Conservation (phyloP, 805 yeast species). For the Komagataella pastoris region DNA sequence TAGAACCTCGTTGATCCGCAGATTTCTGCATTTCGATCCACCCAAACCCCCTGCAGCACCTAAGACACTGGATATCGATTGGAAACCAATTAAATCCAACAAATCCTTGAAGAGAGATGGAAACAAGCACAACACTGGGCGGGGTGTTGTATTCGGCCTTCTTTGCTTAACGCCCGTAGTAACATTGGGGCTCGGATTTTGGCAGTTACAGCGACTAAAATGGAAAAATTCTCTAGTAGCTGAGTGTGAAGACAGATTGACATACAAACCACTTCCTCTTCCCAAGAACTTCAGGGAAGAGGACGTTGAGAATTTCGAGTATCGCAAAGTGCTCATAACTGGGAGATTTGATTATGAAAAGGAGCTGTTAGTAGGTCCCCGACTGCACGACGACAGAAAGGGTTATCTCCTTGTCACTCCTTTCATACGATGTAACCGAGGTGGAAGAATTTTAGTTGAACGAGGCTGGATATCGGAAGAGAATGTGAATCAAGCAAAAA, state of each 20-base stretch:
- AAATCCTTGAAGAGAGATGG: conserved; percentile 19
- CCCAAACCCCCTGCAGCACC: conserved; percentile 18
- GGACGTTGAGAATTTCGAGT: conserved; percentile 64
- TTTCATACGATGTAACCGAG: conserved; percentile 59
- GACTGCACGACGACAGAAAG: conserved; percentile 47
- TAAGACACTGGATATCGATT: conserved; percentile 65
- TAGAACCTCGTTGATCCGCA: not conserved
- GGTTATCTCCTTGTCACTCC: conserved; percentile 83
- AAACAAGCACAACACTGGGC: conserved; percentile 4
- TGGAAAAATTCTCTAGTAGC: conserved; percentile 87
- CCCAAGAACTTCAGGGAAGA: conserved; percentile 57
- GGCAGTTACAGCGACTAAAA: conserved; percentile 78
- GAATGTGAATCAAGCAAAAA: conserved; percentile 40
- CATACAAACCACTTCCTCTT: conserved; percentile 56
- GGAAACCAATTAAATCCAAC: conserved; percentile 62
- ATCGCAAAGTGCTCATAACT: conserved; percentile 58
- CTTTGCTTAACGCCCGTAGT: conserved; percentile 74
- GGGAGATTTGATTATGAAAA: conserved; percentile 77
- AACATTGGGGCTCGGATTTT: conserved; percentile 76
- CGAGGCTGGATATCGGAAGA: conserved; percentile 87
- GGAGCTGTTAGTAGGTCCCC: conserved; percentile 88
- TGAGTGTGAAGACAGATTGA: conserved; percentile 68
- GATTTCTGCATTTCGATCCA: not conserved
- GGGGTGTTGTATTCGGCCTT: conserved; percentile 18
- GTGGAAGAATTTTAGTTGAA: conserved; percentile 67